Evolutionary conservation across 768 basidiomycete species (phyloP).

Genomic region (Holtermannia corniformis): DNA sequence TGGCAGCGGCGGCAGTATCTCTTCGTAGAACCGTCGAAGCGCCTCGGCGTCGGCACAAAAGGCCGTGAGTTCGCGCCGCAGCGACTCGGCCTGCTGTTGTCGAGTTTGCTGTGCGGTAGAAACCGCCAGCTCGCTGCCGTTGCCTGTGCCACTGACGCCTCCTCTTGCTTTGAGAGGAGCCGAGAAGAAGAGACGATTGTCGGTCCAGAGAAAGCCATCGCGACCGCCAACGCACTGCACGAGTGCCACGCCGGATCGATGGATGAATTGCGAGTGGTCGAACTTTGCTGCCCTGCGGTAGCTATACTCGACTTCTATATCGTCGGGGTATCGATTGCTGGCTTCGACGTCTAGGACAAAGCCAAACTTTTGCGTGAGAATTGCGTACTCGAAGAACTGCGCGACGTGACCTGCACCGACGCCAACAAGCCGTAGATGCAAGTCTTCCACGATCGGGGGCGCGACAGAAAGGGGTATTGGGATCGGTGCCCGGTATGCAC

Average conservation of each 20-base stretch:
- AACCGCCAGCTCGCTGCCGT: slow-evolving; percentile 14
- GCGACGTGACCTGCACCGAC: slow-evolving; percentile 50
- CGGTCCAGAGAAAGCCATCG: slow-evolving; percentile 77
- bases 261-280: slow-evolving; percentile 82
- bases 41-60: slow-evolving; percentile 56
- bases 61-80: slow-evolving; percentile 53
- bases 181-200: slow-evolving; percentile 56
- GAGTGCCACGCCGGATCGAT: slow-evolving; percentile 79
- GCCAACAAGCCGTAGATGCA: slow-evolving; percentile 60
- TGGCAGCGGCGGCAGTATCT: slow-evolving; percentile 51
- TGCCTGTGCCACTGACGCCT: slow-evolving; percentile 52
- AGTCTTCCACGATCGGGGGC: slow-evolving; percentile 58
- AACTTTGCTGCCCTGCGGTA: slow-evolving; percentile 66
- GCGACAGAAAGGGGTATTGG: slow-evolving; percentile 66
- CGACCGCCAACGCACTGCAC: slow-evolving; percentile 73
- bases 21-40: slow-evolving; percentile 63
- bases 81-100: slow-evolving; percentile 53
- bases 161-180: slow-evolving; percentile 43
- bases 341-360: slow-evolving; percentile 71
- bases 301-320: slow-evolving; percentile 76
- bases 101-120: slow-evolving; percentile 49
- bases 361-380: slow-evolving; percentile 59
- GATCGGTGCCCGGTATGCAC: slow-evolving; percentile 84
- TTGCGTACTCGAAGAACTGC: slow-evolving; percentile 71
- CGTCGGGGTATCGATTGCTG: slow-evolving; percentile 61